phyloP scores from a whole-genome alignment of 2,329 filamentous ascomycete species.

The Ceratocystis ficicola region DNA sequence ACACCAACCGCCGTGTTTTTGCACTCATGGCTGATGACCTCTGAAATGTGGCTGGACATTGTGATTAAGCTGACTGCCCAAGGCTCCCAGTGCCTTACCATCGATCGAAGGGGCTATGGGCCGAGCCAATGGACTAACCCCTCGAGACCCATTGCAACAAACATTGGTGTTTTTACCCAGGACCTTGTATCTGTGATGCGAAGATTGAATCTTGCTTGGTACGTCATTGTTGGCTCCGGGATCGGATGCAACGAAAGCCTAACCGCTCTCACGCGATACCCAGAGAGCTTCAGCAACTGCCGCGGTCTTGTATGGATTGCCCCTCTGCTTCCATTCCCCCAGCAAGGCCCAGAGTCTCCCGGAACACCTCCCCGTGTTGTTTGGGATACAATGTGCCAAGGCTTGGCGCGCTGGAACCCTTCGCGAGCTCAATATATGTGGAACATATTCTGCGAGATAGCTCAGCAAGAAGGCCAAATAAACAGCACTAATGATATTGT shows the following conservation, averaged over 20 bases:
- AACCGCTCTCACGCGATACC: background rate
- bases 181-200: background rate
- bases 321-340: slow-evolving; percentile 7
- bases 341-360: background rate
- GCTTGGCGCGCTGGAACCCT: background rate
- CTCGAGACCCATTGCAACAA: background rate
- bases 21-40: slow-evolving; percentile 13
- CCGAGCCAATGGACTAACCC: slow-evolving; percentile 6
- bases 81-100: slow-evolving; percentile 8
- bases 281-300: slow-evolving; percentile 4
- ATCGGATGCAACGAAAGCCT: slow-evolving; percentile 19
- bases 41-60: slow-evolving; percentile 9
- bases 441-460: slow-evolving; percentile 17
- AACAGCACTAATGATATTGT: background rate
- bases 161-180: background rate
- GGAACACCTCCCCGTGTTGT: slow-evolving; percentile 5
- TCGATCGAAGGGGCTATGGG: slow-evolving; percentile 12
- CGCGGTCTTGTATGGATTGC: slow-evolving; percentile 12
- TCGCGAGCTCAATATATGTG: slow-evolving; percentile 13
- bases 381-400: slow-evolving; percentile 9
- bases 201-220: slow-evolving; percentile 6
- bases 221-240: slow-evolving; percentile 13
- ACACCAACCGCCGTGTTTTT: slow-evolving; percentile 16
- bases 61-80: background rate
- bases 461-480: slow-evolving; percentile 4